Base-by-base conservation (phyloP, 805 yeast species). In the Wickerhamomyces silvicola region DNA sequence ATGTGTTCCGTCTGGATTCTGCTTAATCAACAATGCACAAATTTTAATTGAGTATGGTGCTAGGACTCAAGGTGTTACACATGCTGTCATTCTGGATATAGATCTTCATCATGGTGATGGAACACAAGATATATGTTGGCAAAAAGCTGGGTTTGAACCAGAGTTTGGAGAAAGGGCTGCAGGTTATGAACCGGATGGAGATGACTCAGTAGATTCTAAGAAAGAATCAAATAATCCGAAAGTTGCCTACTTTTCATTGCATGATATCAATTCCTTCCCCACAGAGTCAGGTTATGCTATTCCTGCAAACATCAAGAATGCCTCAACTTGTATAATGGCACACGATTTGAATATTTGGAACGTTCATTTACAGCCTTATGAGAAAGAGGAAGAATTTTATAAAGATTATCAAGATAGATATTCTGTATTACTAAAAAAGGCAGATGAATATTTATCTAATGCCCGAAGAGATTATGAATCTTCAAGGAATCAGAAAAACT, bases 71-170 rank as follows among this genome's bases (percentile, higher is more conserved):
- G 75, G 66, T 2, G 76, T 84, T 3, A 78, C 90, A 1, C 94
- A 84, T 58, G 86, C 86, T 12, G 87, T 81, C 1, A 80, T 84
- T 13, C 57, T 84, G 19, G 95, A 84, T 54, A 79, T 85, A 40
- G 95, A 84, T 54, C 63, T 84, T 25, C 95, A 84, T 50, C 95
- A 84, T 50, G 95, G 94, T 12, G 95, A 84, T 56, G 95, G 95
- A 10, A 72, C 84, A 6, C 94, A 85, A 46, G 94, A 84, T 53
- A 79, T 84, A 18, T 77, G 88, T 46, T 84, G 88, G 87, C 78
- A 75, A 46, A 64, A 83, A 41, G 82, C 82, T 1, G 84, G 85
- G 0, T 70, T 74, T 44, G 65, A 67, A 35, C 64, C 66, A 18
- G 74, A 69, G 27, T 62, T 59, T 31, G 72, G 64, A 19, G 72